A percentile compares a stretch with the other conserved stretches of the same genome.
These are phyloP conservation scores for Testicularia cyperi DNA, from an alignment of 1,284 basidiomycete genomes.

Conservation along the genomic window DNA sequence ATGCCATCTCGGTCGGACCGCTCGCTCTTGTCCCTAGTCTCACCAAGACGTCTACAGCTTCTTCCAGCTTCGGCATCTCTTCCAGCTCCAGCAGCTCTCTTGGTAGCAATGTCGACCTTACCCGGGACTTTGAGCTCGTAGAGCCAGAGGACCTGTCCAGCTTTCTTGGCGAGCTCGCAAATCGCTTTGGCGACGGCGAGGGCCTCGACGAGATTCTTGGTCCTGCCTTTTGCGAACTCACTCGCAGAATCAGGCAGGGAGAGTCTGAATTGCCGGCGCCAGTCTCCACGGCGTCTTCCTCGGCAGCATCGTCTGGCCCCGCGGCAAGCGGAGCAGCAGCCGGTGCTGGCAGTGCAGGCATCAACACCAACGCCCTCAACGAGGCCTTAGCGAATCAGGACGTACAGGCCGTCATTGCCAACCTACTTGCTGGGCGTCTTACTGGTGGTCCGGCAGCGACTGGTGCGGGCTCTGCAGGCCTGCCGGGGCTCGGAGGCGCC, in stretches of 20 bases:
- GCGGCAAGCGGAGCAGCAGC: background rate
- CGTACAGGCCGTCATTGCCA: conserved; percentile 47
- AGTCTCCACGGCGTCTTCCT: background rate
- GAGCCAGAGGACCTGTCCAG: conserved; percentile 60
- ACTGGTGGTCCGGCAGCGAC: conserved; percentile 12
- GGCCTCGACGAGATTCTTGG: conserved; percentile 63
- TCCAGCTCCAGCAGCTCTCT: conserved; percentile 9
- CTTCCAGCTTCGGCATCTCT: conserved; percentile 54
- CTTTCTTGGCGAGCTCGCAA: conserved; percentile 63
- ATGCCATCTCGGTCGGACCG: conserved; percentile 62
- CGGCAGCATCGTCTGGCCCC: background rate
- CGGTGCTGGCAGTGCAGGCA: too few species aligned
- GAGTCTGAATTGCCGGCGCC: conserved; percentile 6
- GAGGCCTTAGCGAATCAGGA: conserved; percentile 37
- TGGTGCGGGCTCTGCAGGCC: conserved; percentile 1
- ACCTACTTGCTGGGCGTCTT: conserved; percentile 38
- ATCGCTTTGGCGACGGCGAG: conserved; percentile 60
- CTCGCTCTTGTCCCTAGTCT: conserved; percentile 65
- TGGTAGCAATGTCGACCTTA: conserved; percentile 13
- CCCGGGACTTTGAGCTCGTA: conserved; percentile 52
- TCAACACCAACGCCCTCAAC: conserved; percentile 28
- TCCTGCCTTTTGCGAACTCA: conserved; percentile 56
- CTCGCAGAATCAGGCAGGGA: conserved; percentile 45
- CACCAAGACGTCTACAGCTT: conserved; percentile 45
- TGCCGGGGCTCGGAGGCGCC: background rate